A percentile compares a stretch with the other conserved stretches of the same genome.
phyloP scores from a whole-genome alignment of 164 flowering plant species.

The Piper betle region DNA sequence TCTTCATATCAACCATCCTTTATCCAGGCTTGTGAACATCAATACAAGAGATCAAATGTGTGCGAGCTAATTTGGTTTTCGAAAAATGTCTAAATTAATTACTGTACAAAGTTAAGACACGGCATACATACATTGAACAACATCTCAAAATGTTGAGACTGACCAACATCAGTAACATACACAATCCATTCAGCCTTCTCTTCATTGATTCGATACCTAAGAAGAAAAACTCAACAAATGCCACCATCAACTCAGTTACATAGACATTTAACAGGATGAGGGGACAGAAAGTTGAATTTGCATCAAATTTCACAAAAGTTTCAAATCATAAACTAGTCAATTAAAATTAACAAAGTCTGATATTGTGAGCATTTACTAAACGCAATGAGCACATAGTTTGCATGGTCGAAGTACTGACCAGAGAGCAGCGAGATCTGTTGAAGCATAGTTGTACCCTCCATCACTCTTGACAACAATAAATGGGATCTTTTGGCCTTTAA shows the following conservation, averaged over 20 bases:
- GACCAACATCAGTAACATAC: constrained; percentile 95
- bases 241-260: too few relatives aligned
- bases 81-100: background rate
- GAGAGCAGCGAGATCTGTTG: constrained; percentile 90
- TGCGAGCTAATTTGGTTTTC: background rate
- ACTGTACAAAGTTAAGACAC: background rate
- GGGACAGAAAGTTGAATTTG: background rate
- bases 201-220: constrained; percentile 90
- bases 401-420: constrained; percentile 42
- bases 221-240: constrained; percentile 1
- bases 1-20: too few relatives aligned
- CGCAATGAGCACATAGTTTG: background rate
- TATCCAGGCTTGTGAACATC: too few relatives aligned
- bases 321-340: background rate
- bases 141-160: constrained; percentile 87
- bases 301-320: background rate
- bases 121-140: constrained; percentile 54
- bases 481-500: constrained; percentile 72
- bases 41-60: too few relatives aligned
- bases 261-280: background rate
- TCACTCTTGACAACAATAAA: constrained; percentile 92
- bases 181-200: constrained; percentile 96
- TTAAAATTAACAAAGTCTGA: background rate
- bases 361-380: background rate
- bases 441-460: constrained; percentile 93